Evolutionary conservation across 2,329 filamentous ascomycete species (phyloP).

Genomic region (Fusarium domesticum): DNA sequence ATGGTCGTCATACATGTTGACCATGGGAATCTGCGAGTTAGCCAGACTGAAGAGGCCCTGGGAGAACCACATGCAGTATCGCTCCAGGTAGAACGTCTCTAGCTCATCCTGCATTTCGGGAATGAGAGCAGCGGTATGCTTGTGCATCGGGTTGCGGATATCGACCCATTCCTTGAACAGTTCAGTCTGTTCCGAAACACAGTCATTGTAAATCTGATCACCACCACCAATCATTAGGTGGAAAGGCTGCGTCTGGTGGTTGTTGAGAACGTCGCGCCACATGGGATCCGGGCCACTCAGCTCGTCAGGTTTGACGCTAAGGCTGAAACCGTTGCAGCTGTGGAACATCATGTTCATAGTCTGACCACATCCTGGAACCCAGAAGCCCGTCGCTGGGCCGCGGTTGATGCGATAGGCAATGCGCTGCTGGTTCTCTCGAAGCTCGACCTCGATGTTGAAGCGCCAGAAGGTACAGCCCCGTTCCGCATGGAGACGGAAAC

Average conservation of each 20-base stretch:
- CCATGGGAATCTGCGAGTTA: slow-evolving; percentile 92
- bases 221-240: slow-evolving; percentile 98
- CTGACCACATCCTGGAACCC: slow-evolving; percentile 81
- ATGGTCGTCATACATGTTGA: slow-evolving; percentile 97
- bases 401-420: slow-evolving; percentile 95
- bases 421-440: slow-evolving; percentile 72
- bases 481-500: slow-evolving; percentile 78
- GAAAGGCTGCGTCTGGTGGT: slow-evolving; percentile 85
- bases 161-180: slow-evolving; percentile 82
- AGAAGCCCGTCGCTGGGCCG: slow-evolving; percentile 85
- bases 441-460: slow-evolving; percentile 91
- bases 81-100: slow-evolving; percentile 81
- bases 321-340: slow-evolving; percentile 93
- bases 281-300: slow-evolving; percentile 92
- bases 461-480: slow-evolving; percentile 93
- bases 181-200: slow-evolving; percentile 68
- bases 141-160: slow-evolving; percentile 75
- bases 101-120: slow-evolving; percentile 82
- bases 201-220: slow-evolving; percentile 95
- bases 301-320: slow-evolving; percentile 70
- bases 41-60: slow-evolving; percentile 92
- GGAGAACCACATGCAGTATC: slow-evolving; percentile 94
- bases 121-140: slow-evolving; percentile 75
- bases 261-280: slow-evolving; percentile 94
- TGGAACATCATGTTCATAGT: slow-evolving; percentile 99